Conservation (phyloP, 83 land plant species). For the Picea mariana region DNA sequence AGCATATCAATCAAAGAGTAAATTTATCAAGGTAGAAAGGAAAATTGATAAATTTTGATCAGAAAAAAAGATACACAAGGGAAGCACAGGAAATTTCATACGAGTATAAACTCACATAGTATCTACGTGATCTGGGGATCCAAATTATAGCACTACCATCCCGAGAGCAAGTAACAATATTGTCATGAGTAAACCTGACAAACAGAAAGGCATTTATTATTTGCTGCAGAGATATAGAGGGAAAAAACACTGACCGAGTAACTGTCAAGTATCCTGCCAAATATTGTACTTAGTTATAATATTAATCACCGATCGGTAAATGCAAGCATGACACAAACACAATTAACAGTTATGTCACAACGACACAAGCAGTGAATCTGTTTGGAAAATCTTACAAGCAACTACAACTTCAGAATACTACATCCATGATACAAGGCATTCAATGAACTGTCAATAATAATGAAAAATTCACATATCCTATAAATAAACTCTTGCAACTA, state of each 20-base stretch:
- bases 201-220: constrained; percentile 9
- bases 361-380: neutral
- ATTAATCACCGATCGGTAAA: neutral
- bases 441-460: neutral
- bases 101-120: constrained; percentile 58
- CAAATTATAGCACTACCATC: constrained; percentile 99
- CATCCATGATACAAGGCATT: neutral
- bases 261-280: no score
- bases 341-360: neutral
- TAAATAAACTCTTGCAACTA: neutral
- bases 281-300: neutral
- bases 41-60: no score
- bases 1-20: no score
- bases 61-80: no score
- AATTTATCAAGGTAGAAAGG: no score
- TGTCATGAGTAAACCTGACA: constrained; percentile 88
- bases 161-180: constrained; percentile 96
- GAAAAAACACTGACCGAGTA: neutral
- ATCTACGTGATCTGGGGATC: constrained; percentile 82
- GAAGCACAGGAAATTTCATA: neutral
- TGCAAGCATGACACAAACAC: neutral
- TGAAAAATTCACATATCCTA: neutral
- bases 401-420: neutral
- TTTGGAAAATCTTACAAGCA: neutral
- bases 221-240: neutral